Conservation (phyloP, 805 yeast genomes). For the Grigorovia yakushimaensis region DNA sequence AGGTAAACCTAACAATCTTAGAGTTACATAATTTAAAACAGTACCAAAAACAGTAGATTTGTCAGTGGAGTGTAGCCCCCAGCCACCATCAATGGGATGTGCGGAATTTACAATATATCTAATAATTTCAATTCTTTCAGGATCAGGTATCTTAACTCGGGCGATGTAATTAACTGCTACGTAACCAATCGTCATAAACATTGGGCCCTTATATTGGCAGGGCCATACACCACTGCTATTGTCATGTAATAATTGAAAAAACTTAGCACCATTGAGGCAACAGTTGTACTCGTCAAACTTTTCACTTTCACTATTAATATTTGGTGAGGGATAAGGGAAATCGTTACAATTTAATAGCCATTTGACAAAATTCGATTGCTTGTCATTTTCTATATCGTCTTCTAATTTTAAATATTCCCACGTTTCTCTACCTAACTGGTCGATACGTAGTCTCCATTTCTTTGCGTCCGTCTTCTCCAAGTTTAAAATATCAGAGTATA, state of each 20-base stretch:
- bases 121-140: constrained; percentile 56
- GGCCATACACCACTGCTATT: constrained; percentile 77
- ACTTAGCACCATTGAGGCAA: constrained; percentile 64
- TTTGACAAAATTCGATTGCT: constrained; percentile 48
- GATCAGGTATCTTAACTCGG: constrained; percentile 56
- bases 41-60: constrained; percentile 96
- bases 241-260: constrained; percentile 63
- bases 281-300: constrained; percentile 44
- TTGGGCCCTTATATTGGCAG: constrained; percentile 91
- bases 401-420: constrained; percentile 55
- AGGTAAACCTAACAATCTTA: constrained; percentile 70
- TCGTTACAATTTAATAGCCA: constrained; percentile 39
- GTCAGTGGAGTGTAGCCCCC: constrained; percentile 93
- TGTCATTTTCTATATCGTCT: constrained; percentile 22
- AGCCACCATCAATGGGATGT: constrained; percentile 98
- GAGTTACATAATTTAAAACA: constrained; percentile 68
- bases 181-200: constrained; percentile 92
- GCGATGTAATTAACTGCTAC: constrained; percentile 66
- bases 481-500: constrained; percentile 63
- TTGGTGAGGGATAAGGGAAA: constrained; percentile 32
- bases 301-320: constrained; percentile 15
- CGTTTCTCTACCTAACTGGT: constrained; percentile 63
- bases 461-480: constrained; percentile 57
- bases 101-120: constrained; percentile 85
- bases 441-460: constrained; percentile 67